Evolutionary conservation across 2,329 filamentous ascomycete genomes (phyloP).

Genomic region (Phaeomoniella chlamydospora): DNA sequence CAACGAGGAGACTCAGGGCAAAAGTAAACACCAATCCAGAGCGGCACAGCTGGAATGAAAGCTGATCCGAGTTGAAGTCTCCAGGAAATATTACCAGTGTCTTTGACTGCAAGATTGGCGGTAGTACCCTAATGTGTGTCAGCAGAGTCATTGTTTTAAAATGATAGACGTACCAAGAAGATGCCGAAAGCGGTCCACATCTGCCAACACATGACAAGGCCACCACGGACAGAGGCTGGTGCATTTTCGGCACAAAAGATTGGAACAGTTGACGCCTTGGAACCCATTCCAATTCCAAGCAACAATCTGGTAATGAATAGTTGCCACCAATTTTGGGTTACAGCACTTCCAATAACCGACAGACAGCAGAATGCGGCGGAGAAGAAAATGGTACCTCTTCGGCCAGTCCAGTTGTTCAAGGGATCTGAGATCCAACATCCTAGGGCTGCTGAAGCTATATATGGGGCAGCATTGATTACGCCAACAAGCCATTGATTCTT

Average conservation of each 20-base stretch:
- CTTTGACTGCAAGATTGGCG: constrained; percentile 50
- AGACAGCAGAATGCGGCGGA: constrained; percentile 49
- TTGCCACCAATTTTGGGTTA: constrained; percentile 57
- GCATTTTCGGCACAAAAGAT: constrained; percentile 65
- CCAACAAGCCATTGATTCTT: constrained; percentile 44
- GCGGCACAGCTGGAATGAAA: constrained; percentile 48
- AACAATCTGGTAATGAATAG: constrained; percentile 57
- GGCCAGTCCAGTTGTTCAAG: constrained; percentile 55
- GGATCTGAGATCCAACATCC: constrained; percentile 64
- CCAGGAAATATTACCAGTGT: constrained; percentile 46
- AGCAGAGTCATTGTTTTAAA: constrained; percentile 26
- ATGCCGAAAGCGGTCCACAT: constrained; percentile 36
- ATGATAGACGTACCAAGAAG: too few relatives aligned
- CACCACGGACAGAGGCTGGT: constrained; percentile 54
- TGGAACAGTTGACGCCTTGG: constrained; percentile 60
- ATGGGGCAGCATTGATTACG: constrained; percentile 41
- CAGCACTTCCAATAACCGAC: constrained; percentile 41
- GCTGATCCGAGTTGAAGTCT: constrained; percentile 50
- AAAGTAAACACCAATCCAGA: constrained; percentile 43
- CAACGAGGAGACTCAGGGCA: constrained; percentile 53
- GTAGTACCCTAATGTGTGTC: constrained; percentile 53
- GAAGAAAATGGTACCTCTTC: constrained; percentile 51
- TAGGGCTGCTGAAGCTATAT: constrained; percentile 35
- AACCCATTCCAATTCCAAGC: constrained; percentile 64
- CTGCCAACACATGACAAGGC: constrained; percentile 74